Percentiles rank a stretch among this genome's conserved stretches.
phyloP scores from a whole-genome alignment of 2,329 filamentous ascomycete genomes.

The Chrysosporium keratinophilum region DNA sequence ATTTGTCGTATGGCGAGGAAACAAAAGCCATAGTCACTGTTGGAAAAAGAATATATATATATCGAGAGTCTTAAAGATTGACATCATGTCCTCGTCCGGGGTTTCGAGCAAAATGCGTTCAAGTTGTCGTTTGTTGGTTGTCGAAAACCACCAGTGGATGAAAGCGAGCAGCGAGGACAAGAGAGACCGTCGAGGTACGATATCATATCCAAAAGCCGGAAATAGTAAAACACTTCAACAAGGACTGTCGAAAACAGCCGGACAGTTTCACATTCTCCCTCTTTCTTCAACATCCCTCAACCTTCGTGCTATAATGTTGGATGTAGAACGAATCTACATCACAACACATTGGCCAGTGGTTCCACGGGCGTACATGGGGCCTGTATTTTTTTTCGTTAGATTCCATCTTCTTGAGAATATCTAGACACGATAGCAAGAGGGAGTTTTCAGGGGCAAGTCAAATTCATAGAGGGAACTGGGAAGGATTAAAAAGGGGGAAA shows the following conservation, averaged over 20 bases:
- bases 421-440: neutral
- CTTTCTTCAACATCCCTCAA: neutral
- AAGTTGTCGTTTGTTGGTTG: neutral
- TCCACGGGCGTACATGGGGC: constrained; percentile 12
- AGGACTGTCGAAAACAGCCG: neutral
- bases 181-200: neutral
- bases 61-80: neutral
- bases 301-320: neutral
- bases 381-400: constrained; percentile 7
- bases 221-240: neutral
- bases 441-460: too few species aligned
- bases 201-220: neutral
- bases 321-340: constrained; percentile 17
- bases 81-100: neutral
- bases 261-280: neutral
- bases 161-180: neutral
- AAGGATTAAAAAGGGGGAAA: neutral
- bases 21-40: neutral
- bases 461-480: neutral
- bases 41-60: neutral
- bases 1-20: too few species aligned
- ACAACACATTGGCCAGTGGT: constrained; percentile 17
- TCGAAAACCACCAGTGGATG: neutral
- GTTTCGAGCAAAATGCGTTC: neutral
- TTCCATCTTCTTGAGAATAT: neutral